Conservation (phyloP, 257 asterid species). For the Mitragyna speciosa region DNA sequence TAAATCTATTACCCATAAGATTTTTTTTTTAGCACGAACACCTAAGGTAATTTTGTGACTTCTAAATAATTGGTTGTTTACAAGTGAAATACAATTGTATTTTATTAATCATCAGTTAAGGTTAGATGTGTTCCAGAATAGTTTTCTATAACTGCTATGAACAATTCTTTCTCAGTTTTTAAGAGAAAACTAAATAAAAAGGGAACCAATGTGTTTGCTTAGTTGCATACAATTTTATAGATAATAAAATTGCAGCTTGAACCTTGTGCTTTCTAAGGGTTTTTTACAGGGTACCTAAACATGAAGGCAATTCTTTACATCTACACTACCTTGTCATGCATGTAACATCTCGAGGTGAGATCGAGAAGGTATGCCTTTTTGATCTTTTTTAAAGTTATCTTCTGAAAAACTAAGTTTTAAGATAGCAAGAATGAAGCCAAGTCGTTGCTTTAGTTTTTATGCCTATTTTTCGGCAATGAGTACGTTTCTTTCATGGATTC, state of each 20-base stretch:
- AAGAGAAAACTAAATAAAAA: not conserved
- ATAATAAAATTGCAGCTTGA: not conserved
- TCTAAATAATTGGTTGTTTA: not conserved
- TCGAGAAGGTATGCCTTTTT: slow-evolving; percentile 67
- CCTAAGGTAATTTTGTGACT: not conserved
- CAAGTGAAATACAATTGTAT: not conserved
- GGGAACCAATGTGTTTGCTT: not conserved
- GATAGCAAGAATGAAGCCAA: not conserved
- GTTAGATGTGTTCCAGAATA: not conserved
- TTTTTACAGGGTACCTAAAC: slow-evolving; percentile 63
- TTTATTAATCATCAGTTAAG: not conserved
- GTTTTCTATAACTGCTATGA: not conserved
- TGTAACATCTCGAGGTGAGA: slow-evolving; percentile 93
- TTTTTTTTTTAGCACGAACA: not conserved
- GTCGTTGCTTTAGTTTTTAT: not conserved
- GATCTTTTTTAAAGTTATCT: not conserved
- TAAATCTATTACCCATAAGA: no score
- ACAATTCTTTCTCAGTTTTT: not conserved
- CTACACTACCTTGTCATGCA: slow-evolving; percentile 78
- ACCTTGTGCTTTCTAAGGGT: not conserved
- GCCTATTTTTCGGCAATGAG: not conserved
- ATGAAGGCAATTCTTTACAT: slow-evolving; percentile 76
- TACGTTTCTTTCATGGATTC: not conserved
- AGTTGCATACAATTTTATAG: not conserved
- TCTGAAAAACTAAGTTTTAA: not conserved